Conservation (phyloP, 2,329 filamentous ascomycete genomes). For the Ceratocystis harringtonii region DNA sequence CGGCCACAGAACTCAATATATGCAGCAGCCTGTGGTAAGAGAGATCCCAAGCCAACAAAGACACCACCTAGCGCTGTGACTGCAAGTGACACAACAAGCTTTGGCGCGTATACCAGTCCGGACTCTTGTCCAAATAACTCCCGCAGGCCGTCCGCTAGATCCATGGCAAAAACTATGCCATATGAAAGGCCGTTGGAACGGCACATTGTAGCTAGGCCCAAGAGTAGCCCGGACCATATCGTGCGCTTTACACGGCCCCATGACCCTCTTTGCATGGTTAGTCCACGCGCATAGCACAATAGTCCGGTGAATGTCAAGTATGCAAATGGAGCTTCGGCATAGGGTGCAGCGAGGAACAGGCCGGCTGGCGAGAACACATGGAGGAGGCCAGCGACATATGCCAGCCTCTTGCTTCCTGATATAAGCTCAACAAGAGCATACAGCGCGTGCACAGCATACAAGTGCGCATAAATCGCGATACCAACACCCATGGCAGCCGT, state of each 20-base stretch:
- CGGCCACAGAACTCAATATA: conserved; percentile 54
- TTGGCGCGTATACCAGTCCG: background rate
- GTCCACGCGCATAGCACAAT: conserved; percentile 44
- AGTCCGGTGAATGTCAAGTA: conserved; percentile 61
- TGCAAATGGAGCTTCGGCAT: conserved; percentile 67
- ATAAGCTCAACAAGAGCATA: conserved; percentile 52
- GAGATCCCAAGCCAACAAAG: conserved; percentile 49
- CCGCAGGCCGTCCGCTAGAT: conserved; percentile 30
- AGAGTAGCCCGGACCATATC: conserved; percentile 48
- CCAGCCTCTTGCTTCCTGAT: conserved; percentile 40
- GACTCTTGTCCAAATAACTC: background rate
- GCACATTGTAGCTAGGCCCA: conserved; percentile 58
- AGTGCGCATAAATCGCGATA: conserved; percentile 60
- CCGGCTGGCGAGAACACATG: conserved; percentile 80
- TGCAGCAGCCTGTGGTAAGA: conserved; percentile 59
- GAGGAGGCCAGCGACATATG: conserved; percentile 41
- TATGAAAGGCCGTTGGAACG: conserved; percentile 79
- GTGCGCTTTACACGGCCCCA: conserved; percentile 26
- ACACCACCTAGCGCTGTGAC: conserved; percentile 51
- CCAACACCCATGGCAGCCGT: conserved; percentile 41
- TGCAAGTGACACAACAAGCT: conserved; percentile 26
- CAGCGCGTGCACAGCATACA: conserved; percentile 62
- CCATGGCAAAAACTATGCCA: conserved; percentile 53
- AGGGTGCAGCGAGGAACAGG: conserved; percentile 76
- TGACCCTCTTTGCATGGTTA: conserved; percentile 29